Evolutionary conservation across 2,329 filamentous ascomycete genomes (phyloP).

Genomic region (Calcarisporium arbuscula): DNA sequence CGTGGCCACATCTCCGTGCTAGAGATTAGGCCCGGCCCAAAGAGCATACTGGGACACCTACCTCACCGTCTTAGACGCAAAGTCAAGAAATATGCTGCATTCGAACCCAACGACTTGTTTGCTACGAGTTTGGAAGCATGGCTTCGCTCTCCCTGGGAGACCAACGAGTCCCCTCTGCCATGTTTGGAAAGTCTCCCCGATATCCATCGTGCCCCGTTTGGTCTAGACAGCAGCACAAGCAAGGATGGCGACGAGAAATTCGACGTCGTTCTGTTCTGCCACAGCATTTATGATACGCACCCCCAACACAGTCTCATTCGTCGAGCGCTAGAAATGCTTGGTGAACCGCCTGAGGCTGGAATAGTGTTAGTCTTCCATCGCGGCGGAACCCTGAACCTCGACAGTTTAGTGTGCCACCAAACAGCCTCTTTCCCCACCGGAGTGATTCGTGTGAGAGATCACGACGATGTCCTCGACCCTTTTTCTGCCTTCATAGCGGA

Average conservation of each 20-base stretch:
- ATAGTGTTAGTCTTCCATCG: slow-evolving; percentile 52
- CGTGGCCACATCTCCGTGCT: slow-evolving; percentile 42
- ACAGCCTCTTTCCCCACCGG: slow-evolving; percentile 42
- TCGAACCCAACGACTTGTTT: slow-evolving; percentile 45
- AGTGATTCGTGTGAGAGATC: slow-evolving; percentile 33
- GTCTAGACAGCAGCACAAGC: slow-evolving; percentile 16
- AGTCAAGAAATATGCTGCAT: slow-evolving; percentile 45
- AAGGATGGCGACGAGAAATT: slow-evolving; percentile 31
- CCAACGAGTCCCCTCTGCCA: slow-evolving; percentile 31
- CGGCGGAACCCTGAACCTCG: slow-evolving; percentile 33
- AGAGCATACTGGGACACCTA: slow-evolving; percentile 45
- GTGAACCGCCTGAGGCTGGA: slow-evolving; percentile 26
- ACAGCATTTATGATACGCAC: slow-evolving; percentile 57
- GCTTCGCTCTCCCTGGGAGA: slow-evolving; percentile 24
- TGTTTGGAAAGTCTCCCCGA: slow-evolving; percentile 28
- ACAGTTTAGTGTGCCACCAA: slow-evolving; percentile 40
- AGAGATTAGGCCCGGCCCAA: slow-evolving; percentile 54
- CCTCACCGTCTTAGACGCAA: slow-evolving; percentile 33
- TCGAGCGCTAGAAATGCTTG: slow-evolving; percentile 41
- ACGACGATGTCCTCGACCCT: slow-evolving; percentile 38
- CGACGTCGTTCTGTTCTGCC: slow-evolving; percentile 54
- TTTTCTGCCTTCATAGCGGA: slow-evolving; percentile 50
- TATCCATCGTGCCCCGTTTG: slow-evolving; percentile 35
- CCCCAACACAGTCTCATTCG: slow-evolving; percentile 40
- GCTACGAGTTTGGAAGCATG: slow-evolving; percentile 35